Evolutionary conservation across 306 rosid genomes (phyloP).

Genomic region (Pyrus betulifolia): DNA sequence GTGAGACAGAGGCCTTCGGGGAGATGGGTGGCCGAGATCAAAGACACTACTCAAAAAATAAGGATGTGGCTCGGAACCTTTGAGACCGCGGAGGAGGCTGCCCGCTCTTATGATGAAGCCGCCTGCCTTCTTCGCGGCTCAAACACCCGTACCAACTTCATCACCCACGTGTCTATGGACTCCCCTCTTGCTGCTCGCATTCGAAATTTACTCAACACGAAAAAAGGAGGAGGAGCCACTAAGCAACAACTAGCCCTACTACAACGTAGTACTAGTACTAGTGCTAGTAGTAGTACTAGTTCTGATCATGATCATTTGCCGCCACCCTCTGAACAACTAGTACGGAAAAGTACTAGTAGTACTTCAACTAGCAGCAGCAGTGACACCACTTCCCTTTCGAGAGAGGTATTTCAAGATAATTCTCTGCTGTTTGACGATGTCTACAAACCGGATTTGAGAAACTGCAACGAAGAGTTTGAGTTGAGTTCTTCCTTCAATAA

Average conservation of each 20-base stretch:
- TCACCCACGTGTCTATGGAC: slow-evolving; percentile 61
- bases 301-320: not conserved
- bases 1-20: slow-evolving; percentile 96
- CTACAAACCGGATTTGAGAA: slow-evolving; percentile 68
- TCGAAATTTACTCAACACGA: slow-evolving; percentile 54
- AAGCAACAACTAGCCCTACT: not conserved
- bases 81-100: slow-evolving; percentile 95
- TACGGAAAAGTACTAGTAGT: not conserved
- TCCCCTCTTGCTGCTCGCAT: slow-evolving; percentile 87
- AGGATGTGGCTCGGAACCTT: slow-evolving; percentile 99
- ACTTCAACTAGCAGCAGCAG: slow-evolving; percentile 5
- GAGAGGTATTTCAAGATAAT: slow-evolving; percentile 6
- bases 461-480: slow-evolving; percentile 33
- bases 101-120: slow-evolving; percentile 90
- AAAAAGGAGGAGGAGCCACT: slow-evolving; percentile 16
- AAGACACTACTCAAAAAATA: slow-evolving; percentile 82
- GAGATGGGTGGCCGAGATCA: slow-evolving; percentile 99
- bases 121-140: slow-evolving; percentile 95
- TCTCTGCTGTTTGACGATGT: slow-evolving; percentile 35
- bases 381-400: slow-evolving; percentile 6
- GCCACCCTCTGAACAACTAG: not conserved
- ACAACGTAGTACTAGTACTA: slow-evolving; percentile 2
- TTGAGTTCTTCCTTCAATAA: not conserved
- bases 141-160: slow-evolving; percentile 81
- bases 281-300: not conserved